These are phyloP conservation scores for Drechslerella coelobrocha DNA, from an alignment of 2,329 filamentous ascomycete genomes.

Conservation along the genomic window DNA sequence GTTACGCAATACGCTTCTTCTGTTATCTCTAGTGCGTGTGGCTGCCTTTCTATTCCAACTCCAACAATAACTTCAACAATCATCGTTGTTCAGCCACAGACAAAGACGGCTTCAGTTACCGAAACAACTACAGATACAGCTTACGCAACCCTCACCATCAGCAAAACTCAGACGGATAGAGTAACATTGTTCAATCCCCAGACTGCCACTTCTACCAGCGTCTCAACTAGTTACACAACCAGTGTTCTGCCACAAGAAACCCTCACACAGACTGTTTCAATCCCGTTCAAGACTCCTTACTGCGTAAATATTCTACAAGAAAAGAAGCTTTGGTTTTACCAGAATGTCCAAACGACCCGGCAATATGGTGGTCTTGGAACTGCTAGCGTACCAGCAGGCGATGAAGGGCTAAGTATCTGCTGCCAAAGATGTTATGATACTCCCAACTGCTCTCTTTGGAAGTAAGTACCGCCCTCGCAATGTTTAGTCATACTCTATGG, in stretches of 20 bases:
- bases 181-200: slow-evolving; percentile 16
- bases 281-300: slow-evolving; percentile 34
- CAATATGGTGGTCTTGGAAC: background rate
- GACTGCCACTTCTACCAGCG: slow-evolving; percentile 7
- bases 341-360: background rate
- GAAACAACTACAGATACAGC: slow-evolving; percentile 15
- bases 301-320: slow-evolving; percentile 32
- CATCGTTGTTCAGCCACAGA: slow-evolving; percentile 5
- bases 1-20: slow-evolving; percentile 19
- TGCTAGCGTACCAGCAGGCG: background rate
- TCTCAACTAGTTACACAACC: slow-evolving; percentile 2
- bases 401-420: slow-evolving; percentile 25
- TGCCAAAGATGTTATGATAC: slow-evolving; percentile 24
- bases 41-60: slow-evolving; percentile 24
- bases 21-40: slow-evolving; percentile 25
- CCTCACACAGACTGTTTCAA: background rate
- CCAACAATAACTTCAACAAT: slow-evolving; percentile 11
- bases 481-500: background rate
- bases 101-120: background rate
- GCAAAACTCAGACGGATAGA: slow-evolving; percentile 3
- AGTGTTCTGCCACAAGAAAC: slow-evolving; percentile 1
- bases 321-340: slow-evolving; percentile 12
- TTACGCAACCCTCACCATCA: slow-evolving; percentile 13
- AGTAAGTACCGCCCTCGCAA: slow-evolving; percentile 13
- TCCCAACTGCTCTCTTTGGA: slow-evolving; percentile 13